Base-by-base conservation (phyloP, 257 asterid species). In the Scutellaria barbata region DNA sequence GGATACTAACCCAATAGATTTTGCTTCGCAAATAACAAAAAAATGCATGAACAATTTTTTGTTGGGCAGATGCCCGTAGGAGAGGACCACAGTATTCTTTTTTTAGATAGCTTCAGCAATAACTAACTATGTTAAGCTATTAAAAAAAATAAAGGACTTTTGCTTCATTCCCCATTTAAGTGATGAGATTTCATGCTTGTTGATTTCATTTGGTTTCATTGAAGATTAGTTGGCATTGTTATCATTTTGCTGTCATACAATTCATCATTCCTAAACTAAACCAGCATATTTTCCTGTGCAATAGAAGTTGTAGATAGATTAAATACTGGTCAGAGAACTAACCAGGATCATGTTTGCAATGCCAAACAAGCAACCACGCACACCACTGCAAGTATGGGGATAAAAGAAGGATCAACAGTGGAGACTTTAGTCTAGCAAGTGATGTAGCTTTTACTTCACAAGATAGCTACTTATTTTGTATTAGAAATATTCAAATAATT, bases 311-410 rank as follows among this genome's bases (percentile, higher is more conserved):
- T 37, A 66, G 50, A 33, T 52, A 45, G 62, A 59, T 53, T 54
- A 61, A 33, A 43, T 46, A 63, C 62, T 46, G 71, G 45, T 61
- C 43, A 50, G 51, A 51, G 69, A 55, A 86, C 96, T 89, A 81
- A 94, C 99, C 82, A 94, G 86, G 82, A 90, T 84, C 99, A 91
- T 91, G 80, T 94, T 94, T 74, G 98, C 99, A 72, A 91, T 60
- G 64, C 96, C 90, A 75, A 94, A 94, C 81, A 85, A 78, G 85
- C 88, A 83, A 81, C 96, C 92, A 17, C 99, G 89, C 69, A 89
- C 39, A 30, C 99, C 97, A 81, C 99, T 94, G 87, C 54, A 69
- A 81, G 74, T 77, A 80, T 71, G 69, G 78, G 74, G 54, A 30
- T 65, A 77, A 43, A 78, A 70, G 55, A 74, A 75, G 79, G 80